Base-by-base conservation (phyloP, 257 asterid species). In the Nicotiana attenuata region DNA sequence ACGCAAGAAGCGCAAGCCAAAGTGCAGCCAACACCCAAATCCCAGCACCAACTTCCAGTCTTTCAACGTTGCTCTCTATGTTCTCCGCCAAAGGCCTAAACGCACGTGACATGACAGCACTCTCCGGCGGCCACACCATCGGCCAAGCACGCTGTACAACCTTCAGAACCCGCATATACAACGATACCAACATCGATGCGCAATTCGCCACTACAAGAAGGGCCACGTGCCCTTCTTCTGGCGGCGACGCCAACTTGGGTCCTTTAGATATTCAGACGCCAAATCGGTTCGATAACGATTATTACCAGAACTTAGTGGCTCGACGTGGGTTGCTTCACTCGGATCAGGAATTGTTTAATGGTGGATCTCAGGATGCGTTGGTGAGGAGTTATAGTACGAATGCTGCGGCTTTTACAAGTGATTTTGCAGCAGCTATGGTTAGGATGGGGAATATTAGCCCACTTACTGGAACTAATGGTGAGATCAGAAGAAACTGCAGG, bases 401-500 rank as follows among this genome's bases (percentile, higher is more conserved):
- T 38, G 5, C 3, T 0, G 66, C 35, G 52, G 35, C 82, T 60
- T 91, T 92, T 66, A 69, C 57, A 77, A 82, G 22, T 31, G 94
- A 91, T 57, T 92, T 90, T 69, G 90, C 87, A 7, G 88, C 86
- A 17, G 96, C 93, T 0, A 90, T 92, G 91, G 87, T 89, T 59
- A 91, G 77, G 71, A 87, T 92, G 97, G 93, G 93, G 64, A 89
- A 91, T 33, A 86, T 92, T 24, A 90, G 91, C 57, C 97, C 96
- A 28, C 90, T 88, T 19, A 90, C 93, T 0, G 97, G 97, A 69
- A 35, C 66, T 15, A 71, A 77, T 7, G 96, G 96, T 14, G 93
- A 92, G 76, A 88, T 92, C 4, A 86, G 96, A 56, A 87, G 82
- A 86, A 91, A 88, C 10, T 92, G 96, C 84, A 88, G 94, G 78